These are phyloP conservation scores for Caulochytrium protostelioides DNA, from an alignment of 371 early-diverging fungal genomes.

Conservation along the genomic window DNA sequence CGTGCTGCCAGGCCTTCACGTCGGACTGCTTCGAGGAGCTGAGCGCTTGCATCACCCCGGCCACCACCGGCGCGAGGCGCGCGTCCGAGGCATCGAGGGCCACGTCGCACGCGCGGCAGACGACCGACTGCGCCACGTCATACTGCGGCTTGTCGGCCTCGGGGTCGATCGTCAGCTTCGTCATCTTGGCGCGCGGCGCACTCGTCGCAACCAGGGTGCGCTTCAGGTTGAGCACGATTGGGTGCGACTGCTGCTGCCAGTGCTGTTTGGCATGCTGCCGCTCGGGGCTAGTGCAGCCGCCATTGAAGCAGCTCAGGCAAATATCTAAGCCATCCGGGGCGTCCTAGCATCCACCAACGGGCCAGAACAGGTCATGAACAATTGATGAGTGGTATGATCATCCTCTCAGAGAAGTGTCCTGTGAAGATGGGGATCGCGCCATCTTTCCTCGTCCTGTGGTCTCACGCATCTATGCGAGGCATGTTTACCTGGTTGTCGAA, in stretches of 20 bases:
- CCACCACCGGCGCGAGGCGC: conserved; percentile 34
- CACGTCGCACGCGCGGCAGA: conserved; percentile 15
- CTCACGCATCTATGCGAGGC: background rate
- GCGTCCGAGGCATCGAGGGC: background rate
- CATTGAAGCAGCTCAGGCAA: conserved; percentile 80
- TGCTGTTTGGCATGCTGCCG: conserved; percentile 56
- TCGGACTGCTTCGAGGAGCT: conserved; percentile 68
- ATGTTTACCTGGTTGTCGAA: conserved; percentile 55
- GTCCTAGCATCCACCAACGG: conserved; percentile 21
- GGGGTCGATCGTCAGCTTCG: conserved; percentile 62
- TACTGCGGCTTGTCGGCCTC: conserved; percentile 44
- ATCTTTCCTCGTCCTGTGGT: background rate
- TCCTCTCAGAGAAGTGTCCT: too few relatives aligned
- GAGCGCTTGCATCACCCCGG: conserved; percentile 44
- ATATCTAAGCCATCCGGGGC: conserved; percentile 60
- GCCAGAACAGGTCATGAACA: too few relatives aligned
- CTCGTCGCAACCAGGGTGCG: conserved; percentile 23
- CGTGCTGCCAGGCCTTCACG: conserved; percentile 80
- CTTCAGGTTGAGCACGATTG: conserved; percentile 62
- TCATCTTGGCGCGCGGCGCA: conserved; percentile 58
- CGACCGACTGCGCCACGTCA: too few relatives aligned
- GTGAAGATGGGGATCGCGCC: background rate
- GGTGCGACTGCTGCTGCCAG: conserved; percentile 41
- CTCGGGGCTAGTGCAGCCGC: conserved; percentile 44
- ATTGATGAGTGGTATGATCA: too few relatives aligned